A percentile compares a stretch with the other conserved stretches of the same genome.
Evolutionary conservation across 345 rosid species (phyloP).

Genomic region (Capsella bursapastoris): DNA sequence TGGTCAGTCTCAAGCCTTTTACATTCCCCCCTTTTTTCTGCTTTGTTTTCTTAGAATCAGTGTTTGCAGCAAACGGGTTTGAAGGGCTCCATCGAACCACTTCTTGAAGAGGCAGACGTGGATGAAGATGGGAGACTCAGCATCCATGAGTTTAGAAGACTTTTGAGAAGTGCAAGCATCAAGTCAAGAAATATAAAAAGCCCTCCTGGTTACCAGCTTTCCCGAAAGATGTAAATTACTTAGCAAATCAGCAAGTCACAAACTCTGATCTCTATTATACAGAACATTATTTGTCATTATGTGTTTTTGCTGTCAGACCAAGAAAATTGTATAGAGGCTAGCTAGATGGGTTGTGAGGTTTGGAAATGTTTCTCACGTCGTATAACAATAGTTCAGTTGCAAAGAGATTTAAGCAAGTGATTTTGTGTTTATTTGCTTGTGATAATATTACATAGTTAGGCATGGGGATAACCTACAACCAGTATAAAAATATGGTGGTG

Average conservation of each 20-base stretch:
- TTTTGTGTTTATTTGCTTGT: constrained; percentile 9
- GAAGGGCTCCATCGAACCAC: constrained; percentile 85
- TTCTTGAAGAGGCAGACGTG: constrained; percentile 93
- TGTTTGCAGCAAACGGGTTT: constrained; percentile 74
- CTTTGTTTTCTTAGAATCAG: background rate
- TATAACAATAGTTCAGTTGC: background rate
- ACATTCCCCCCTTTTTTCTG: background rate
- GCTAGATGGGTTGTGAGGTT: constrained; percentile 7
- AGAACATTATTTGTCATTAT: constrained; percentile 4
- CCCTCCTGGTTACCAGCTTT: constrained; percentile 38
- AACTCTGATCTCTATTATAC: constrained; percentile 9
- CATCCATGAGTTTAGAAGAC: constrained; percentile 81
- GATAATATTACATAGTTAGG: constrained; percentile 17
- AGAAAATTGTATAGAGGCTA: constrained; percentile 3
- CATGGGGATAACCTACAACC: background rate
- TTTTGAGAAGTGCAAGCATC: constrained; percentile 86
- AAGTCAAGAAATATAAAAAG: constrained; percentile 51
- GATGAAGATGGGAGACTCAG: constrained; percentile 93
- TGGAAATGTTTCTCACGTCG: constrained; percentile 4
- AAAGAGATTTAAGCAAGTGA: background rate
- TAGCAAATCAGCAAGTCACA: background rate
- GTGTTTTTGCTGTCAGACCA: background rate
- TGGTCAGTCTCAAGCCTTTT: constrained; percentile 50
- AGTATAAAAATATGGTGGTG: background rate
- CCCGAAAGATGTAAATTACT: constrained; percentile 29